phyloP scores from a whole-genome alignment of 768 basidiomycete genomes.

The Agaricus sinodeliciosus region DNA sequence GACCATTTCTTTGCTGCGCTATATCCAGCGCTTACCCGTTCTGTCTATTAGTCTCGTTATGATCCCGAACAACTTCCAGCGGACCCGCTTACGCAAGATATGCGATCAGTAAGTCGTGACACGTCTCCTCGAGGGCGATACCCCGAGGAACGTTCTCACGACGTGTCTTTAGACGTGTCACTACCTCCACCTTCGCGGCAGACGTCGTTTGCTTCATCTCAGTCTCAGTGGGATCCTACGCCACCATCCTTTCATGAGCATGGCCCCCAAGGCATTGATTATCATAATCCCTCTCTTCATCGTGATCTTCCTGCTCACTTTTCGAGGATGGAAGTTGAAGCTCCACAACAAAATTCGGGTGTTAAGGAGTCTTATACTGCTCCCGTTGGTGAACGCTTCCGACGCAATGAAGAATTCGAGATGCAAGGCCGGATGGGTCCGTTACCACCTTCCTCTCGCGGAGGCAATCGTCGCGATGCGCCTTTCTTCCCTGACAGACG shows the following conservation, averaged over 20 bases:
- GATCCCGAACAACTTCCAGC: neutral
- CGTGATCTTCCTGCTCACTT: neutral
- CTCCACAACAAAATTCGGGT: neutral
- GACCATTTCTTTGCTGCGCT: neutral
- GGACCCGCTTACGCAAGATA: neutral
- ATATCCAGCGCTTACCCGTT: neutral
- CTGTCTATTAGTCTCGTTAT: neutral
- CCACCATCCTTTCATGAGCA: slow-evolving; percentile 3
- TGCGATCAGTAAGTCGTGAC: neutral
- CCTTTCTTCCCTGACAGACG: slow-evolving; percentile 3
- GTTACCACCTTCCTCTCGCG: neutral
- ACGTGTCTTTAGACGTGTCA: neutral
- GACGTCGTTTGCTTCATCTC: slow-evolving; percentile 1
- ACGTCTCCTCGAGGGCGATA: slow-evolving; percentile 4
- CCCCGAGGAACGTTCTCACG: neutral
- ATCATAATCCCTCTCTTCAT: neutral
- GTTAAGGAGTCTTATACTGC: neutral
- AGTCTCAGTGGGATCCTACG: slow-evolving; percentile 1
- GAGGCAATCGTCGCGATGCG: slow-evolving; percentile 1
- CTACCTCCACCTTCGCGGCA: slow-evolving; percentile 1
- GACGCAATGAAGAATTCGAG: neutral
- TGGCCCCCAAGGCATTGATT: neutral
- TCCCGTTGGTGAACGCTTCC: neutral
- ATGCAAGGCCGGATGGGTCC: neutral
- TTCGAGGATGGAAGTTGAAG: slow-evolving; percentile 1